A percentile compares a stretch with the other conserved stretches of the same genome.
Conservation (phyloP, 805 yeast genomes). For the Pichia phayaonensis region DNA sequence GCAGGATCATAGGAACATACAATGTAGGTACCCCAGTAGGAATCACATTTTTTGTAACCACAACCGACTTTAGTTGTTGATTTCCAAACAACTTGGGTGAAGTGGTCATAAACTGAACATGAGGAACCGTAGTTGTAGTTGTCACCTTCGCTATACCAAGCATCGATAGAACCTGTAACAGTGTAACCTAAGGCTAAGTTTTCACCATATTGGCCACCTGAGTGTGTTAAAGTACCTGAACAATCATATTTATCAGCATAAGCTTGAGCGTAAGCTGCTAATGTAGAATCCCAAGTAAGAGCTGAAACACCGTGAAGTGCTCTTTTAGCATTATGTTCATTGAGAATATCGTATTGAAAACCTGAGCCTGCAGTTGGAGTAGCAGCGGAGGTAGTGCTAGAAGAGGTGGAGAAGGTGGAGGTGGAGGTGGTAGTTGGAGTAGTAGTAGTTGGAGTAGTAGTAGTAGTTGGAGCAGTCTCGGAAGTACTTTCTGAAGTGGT, state of each 20-base stretch:
- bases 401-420: slow-evolving; percentile 12
- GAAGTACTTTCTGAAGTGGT: slow-evolving; percentile 6
- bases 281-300: slow-evolving; percentile 48
- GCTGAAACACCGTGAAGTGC: slow-evolving; percentile 42
- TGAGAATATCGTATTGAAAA: slow-evolving; percentile 35
- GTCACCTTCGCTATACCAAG: slow-evolving; percentile 66
- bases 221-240: slow-evolving; percentile 55
- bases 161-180: slow-evolving; percentile 49
- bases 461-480: slow-evolving; percentile 7
- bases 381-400: slow-evolving; percentile 16
- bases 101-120: slow-evolving; percentile 49
- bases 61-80: slow-evolving; percentile 57
- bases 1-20: slow-evolving; percentile 74
- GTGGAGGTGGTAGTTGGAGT: slow-evolving; percentile 13
- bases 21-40: slow-evolving; percentile 48
- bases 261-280: slow-evolving; percentile 49
- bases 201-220: slow-evolving; percentile 66
- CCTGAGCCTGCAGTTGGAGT: slow-evolving; percentile 15
- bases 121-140: slow-evolving; percentile 47
- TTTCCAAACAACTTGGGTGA: slow-evolving; percentile 73
- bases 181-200: slow-evolving; percentile 66
- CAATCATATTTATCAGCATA: slow-evolving; percentile 52
- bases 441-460: slow-evolving; percentile 14
- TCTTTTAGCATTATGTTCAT: slow-evolving; percentile 57
- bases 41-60: slow-evolving; percentile 43